Base-by-base conservation (phyloP, 768 basidiomycete species). In the Pluteus cervinus region DNA sequence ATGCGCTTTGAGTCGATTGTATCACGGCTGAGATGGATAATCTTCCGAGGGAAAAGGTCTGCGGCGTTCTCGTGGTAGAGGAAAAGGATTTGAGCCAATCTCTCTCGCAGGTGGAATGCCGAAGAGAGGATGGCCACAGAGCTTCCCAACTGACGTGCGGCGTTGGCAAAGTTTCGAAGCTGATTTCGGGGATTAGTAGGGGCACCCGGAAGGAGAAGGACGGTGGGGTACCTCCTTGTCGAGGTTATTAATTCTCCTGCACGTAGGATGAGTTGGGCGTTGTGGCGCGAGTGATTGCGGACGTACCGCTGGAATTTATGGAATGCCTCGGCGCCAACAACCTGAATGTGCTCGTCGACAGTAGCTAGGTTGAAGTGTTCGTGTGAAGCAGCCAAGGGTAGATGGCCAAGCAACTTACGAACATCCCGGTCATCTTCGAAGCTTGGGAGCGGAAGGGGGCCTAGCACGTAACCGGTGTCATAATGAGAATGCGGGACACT, bases 61-160 rank as follows among this genome's bases (percentile, higher is more conserved):
- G 82, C 79, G 2, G 82, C 81, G 48, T 86, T 87, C 56, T 82
- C 76, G 28, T 74, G 77, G 56, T 84, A 85, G 10, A 87, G 69
- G 52, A 73, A 79, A 6, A 82, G 66, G 6, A 87, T 66, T 45
- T 80, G 79, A 3, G 78, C 73, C 14, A 86, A 65, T 5, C 82
- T 73, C 43, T 79, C 75, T 2, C 85, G 78, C 22, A 87, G 71
- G 48, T 79, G 74, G 54, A 75, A 83, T 1, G 81, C 74, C 9
- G 82, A 84, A 10, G 83, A 82, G 5, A 86, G 66, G 38, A 87
- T 82, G 5, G 81, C 82, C 15, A 85, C 80, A 4, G 82, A 86
- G 39, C 79, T 81, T 17, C 85, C 85, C 0, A 87, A 66, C 51
- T 84, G 84, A 24, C 83, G 76, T 15, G 81, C 74, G 9, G 84